Base-by-base conservation (phyloP, 345 rosid genomes). In the Salix arbutifolia region DNA sequence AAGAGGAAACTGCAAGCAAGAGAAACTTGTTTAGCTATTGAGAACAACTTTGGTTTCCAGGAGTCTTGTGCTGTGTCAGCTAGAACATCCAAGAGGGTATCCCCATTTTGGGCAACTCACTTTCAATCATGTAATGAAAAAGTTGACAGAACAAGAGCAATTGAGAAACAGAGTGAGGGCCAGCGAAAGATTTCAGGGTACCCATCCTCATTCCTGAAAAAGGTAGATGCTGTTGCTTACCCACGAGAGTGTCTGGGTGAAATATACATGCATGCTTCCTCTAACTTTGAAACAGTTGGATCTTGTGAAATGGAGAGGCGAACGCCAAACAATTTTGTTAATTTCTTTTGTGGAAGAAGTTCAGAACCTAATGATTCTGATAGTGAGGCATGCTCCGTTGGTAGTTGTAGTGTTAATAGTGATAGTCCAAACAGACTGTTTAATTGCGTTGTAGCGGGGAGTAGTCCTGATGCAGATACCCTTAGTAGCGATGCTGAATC, bases 301-400 rank as follows among this genome's bases (percentile, higher is more conserved):
- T 69, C 33, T n/a, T 53, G 58, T 75, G 38, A 67, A 75, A 8
- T 40, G 67, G 23, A 23, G 42, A 58, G 80, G 74, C 50, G 35
- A 19, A 48, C 18, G n/a, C 70, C 46, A 44, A 26, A 19, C 35
- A 70, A 50, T 71, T 33, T 5, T 21, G 35, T 65, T 2, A 38
- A 73, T 74, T 73, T 76, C 76, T 83, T 74, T 48, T 70, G 73
- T 73, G 79, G 84, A 62, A 82, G 77, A 82, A 78, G 76, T 74
- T 75, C 74, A 62, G 81, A 78, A 69, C 66, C 82, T 70, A 64
- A 69, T 79, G 82, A 23, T 69, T 73, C 70, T 44, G 70, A 67
- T 23, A 60, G 7, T 44, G 78, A 74, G 48, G 66, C 60, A 76
- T 75, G 79, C 83, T 94, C 95, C 40, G 88, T 86, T 74, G 95